Evolutionary conservation across 345 rosid genomes (phyloP).

Genomic region (Gossypium turneri): DNA sequence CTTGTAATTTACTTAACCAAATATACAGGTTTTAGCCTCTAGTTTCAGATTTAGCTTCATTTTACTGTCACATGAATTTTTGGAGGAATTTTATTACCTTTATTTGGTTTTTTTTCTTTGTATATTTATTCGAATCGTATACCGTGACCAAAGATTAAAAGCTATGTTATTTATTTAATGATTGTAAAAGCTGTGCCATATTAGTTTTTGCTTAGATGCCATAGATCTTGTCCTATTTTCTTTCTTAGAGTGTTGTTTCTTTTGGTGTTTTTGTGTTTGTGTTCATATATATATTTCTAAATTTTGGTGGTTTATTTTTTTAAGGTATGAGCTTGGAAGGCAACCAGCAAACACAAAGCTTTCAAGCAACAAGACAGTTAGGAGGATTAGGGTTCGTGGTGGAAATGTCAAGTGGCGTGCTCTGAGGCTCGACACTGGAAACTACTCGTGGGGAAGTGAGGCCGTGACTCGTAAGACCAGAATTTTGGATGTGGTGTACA

Average conservation of each 20-base stretch:
- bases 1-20: not conserved
- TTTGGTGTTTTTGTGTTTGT: no score
- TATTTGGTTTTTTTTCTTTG: not conserved
- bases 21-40: not conserved
- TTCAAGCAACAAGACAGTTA: constrained; percentile 81
- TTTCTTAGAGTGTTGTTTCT: not conserved
- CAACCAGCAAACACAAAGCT: constrained; percentile 78
- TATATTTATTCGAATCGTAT: no score
- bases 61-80: not conserved
- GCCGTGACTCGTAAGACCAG: constrained; percentile 81
- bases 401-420: constrained; percentile 93
- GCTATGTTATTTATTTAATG: no score
- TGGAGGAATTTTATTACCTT: not conserved
- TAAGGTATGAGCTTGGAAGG: constrained; percentile 86
- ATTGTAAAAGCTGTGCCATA: not conserved
- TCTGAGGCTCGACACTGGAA: constrained; percentile 75
- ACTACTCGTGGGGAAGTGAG: constrained; percentile 88
- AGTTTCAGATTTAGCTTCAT: not conserved
- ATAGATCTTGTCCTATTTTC: not conserved
- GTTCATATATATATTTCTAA: not conserved
- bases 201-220: constrained; percentile 2
- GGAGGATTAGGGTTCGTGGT: constrained; percentile 79
- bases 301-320: not conserved
- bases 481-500: constrained; percentile 78
- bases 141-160: no score